These are phyloP conservation scores for Acacia pycnantha DNA, from an alignment of 331 rosid genomes.

Conservation along the genomic window DNA sequence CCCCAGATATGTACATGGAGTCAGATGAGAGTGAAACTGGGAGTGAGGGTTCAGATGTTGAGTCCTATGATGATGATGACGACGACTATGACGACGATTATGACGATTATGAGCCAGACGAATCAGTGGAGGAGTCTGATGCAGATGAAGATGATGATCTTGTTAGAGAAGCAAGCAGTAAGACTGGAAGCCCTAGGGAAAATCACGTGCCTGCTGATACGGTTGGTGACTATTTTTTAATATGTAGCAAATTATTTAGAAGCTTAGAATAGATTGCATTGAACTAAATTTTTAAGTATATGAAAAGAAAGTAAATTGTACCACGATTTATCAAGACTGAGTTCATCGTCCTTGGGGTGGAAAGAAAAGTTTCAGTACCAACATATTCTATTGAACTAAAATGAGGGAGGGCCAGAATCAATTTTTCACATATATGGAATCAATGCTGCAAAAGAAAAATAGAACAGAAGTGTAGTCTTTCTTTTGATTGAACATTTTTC, in stretches of 20 bases:
- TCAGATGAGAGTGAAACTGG: conserved; percentile 79
- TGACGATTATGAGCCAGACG: conserved; percentile 41
- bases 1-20: conserved; percentile 74
- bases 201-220: neutral
- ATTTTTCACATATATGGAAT: conserved; percentile 1
- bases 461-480: neutral
- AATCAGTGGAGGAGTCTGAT: conserved; percentile 42
- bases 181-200: neutral
- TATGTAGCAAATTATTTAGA: conserved; percentile 16
- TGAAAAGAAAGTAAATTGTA: conserved; percentile 13
- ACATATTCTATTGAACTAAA: conserved; percentile 5
- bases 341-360: conserved; percentile 1
- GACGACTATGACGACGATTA: conserved; percentile 60
- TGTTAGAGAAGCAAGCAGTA: neutral
- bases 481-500: neutral
- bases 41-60: conserved; percentile 78
- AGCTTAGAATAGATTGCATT: conserved; percentile 7
- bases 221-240: conserved; percentile 19
- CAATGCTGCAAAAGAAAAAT: neutral
- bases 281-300: conserved; percentile 19
- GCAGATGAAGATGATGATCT: conserved; percentile 33
- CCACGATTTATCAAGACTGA: neutral
- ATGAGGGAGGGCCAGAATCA: neutral
- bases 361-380: neutral
- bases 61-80: conserved; percentile 74